Evolutionary conservation across 768 basidiomycete genomes (phyloP), one percentile per base, ranked within the genome.

Genomic region (Podaxis sp.): DNA sequence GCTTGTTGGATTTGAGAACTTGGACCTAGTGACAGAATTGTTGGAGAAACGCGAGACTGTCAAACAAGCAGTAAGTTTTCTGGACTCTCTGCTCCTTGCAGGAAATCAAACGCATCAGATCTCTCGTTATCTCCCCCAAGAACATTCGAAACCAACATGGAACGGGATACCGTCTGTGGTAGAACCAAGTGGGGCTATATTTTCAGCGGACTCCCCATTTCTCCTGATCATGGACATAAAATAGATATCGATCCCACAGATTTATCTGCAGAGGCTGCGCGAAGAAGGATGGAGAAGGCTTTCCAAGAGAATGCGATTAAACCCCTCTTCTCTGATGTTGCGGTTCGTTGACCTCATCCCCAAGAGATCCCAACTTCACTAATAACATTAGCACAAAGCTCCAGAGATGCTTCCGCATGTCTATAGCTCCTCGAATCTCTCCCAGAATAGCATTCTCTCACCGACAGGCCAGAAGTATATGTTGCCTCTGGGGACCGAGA

Each of bases 321-420:
- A 48, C 89, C 91, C 12, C 71, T 92, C 36, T 93, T 85, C 64
- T 80, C 82, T 41, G 82, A 77, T 7, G 77, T 75, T 50, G 78
- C 83, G 50, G 91, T 62, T 37, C 40, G 61, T 38, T 2, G 7
- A 50, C 20, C n/a, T 38, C 22, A 17, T 3, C 50, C 11, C 3
- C 15, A 22, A 22, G 12, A 11, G 12, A 37, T 6, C 13, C 10
- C 15, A 41, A 17, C 28, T 30, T 50, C 17, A 49, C 24, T 36
- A 4, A 56, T 24, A 17, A 26, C 67, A 89, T 87, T 76, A 81
- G 67, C 75, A 80, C 49, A 78, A 51, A 28, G 33, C 77, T 2
- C 78, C 84, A 2, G 88, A 92, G 71, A 71, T 84, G 40, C 82
- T 93, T 17, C 97, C 97, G 0, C 88, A 99, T 77, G 90, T 99